Percentiles rank a stretch among this genome's conserved stretches.
These are phyloP conservation scores for Alternaria sp. DNA, from an alignment of 2,329 filamentous ascomycete species.

Conservation along the genomic window DNA sequence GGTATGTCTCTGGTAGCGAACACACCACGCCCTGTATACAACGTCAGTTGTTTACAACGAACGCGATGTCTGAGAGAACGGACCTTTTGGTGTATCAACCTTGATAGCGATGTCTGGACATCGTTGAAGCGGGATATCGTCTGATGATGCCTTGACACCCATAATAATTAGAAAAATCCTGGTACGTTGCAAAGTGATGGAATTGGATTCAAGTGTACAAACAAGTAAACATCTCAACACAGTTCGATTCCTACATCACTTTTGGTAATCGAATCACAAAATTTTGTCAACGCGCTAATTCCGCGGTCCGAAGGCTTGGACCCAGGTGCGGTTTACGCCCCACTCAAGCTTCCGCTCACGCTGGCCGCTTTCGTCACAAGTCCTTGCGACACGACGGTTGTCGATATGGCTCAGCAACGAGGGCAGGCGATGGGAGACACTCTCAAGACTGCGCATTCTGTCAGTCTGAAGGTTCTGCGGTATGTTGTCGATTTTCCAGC, in stretches of 20 bases:
- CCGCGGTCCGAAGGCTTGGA: constrained; percentile 10
- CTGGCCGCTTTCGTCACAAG: constrained; percentile 16
- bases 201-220: too few species aligned
- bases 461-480: constrained; percentile 84
- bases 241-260: background rate
- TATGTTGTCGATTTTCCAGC: constrained; percentile 58
- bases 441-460: constrained; percentile 70
- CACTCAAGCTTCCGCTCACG: constrained; percentile 21
- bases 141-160: background rate
- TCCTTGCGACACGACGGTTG: constrained; percentile 12
- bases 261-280: constrained; percentile 5
- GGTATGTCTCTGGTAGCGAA: constrained; percentile 59
- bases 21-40: constrained; percentile 60
- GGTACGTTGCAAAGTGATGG: background rate
- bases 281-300: constrained; percentile 15
- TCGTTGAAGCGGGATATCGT: constrained; percentile 50
- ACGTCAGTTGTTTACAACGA: constrained; percentile 4
- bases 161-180: background rate
- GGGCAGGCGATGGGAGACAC: constrained; percentile 50
- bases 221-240: background rate
- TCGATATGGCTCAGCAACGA: constrained; percentile 51
- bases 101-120: constrained; percentile 55
- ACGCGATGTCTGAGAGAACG: background rate
- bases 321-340: constrained; percentile 12
- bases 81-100: constrained; percentile 62